These are phyloP conservation scores for Pneumocystis murina DNA, from an alignment of 1,139 yeast genomes.

Conservation along the genomic window DNA sequence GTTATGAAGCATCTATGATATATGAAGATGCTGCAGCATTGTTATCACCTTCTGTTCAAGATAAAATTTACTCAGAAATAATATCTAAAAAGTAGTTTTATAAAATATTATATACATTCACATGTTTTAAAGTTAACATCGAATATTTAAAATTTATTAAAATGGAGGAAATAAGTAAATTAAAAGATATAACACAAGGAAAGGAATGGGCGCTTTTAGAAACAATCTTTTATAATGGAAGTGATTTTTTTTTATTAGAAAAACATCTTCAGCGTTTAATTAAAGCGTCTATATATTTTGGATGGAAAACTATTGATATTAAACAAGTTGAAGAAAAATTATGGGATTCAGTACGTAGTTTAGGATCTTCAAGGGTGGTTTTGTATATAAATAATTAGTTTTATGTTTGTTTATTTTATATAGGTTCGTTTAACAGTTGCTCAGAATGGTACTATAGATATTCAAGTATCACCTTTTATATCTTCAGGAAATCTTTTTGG, in stretches of 20 bases:
- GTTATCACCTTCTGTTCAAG: slow-evolving; percentile 62
- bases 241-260: neutral
- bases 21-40: slow-evolving; percentile 59
- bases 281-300: neutral
- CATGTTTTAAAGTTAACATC: neutral
- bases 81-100: neutral
- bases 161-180: neutral
- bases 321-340: neutral
- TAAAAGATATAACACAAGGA: neutral
- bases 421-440: neutral
- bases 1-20: slow-evolving; percentile 80
- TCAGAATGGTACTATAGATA: neutral
- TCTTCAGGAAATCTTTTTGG: neutral
- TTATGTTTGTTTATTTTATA: neutral
- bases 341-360: neutral
- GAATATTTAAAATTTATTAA: neutral
- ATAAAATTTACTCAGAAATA: slow-evolving; percentile 52
- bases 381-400: neutral
- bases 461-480: neutral
- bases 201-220: neutral
- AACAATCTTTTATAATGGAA: neutral
- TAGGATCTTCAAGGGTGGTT: neutral
- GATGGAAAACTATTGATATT: neutral
- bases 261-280: neutral
- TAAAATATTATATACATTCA: neutral